Evolutionary conservation across 768 basidiomycete species (phyloP).

Genomic region (Lactifluus volemus): DNA sequence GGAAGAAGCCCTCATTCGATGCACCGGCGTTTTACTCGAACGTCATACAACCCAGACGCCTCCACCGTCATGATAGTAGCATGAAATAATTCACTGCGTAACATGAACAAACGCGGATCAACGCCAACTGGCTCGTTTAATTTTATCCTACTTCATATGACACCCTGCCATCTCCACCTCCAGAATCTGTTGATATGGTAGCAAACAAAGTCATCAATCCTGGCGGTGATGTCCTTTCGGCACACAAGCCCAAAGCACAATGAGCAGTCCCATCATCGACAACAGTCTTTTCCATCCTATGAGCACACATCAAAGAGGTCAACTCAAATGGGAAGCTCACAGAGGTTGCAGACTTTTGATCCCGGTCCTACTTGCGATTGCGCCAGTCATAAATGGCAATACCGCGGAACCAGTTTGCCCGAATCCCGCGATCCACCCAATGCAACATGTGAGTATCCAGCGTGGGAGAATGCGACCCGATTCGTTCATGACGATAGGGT

Average conservation of each 20-base stretch:
- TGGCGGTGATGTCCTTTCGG: conserved; percentile 23
- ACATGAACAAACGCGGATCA: neutral
- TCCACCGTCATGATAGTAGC: neutral
- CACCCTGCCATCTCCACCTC: neutral
- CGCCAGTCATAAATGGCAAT: conserved; percentile 44
- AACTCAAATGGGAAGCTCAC: conserved; percentile 27
- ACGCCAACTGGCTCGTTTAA: neutral
- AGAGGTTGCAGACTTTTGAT: conserved; percentile 40
- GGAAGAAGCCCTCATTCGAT: conserved; percentile 54
- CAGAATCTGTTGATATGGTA: neutral
- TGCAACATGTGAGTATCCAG: conserved; percentile 32
- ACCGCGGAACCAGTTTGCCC: conserved; percentile 44
- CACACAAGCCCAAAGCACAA: conserved; percentile 34
- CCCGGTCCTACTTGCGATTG: conserved; percentile 33
- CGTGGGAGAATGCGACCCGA: conserved; percentile 36
- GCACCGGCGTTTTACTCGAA: conserved; percentile 59
- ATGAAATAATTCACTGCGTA: neutral
- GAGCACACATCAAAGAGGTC: neutral
- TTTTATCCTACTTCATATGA: neutral
- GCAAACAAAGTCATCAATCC: neutral
- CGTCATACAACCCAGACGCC: conserved; percentile 33
- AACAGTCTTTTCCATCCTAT: conserved; percentile 23
- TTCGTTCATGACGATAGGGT: conserved; percentile 36
- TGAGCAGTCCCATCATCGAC: conserved; percentile 37
- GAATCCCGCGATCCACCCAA: conserved; percentile 47